phyloP scores from a whole-genome alignment of 306 rosid species.

The Vicia sativa region DNA sequence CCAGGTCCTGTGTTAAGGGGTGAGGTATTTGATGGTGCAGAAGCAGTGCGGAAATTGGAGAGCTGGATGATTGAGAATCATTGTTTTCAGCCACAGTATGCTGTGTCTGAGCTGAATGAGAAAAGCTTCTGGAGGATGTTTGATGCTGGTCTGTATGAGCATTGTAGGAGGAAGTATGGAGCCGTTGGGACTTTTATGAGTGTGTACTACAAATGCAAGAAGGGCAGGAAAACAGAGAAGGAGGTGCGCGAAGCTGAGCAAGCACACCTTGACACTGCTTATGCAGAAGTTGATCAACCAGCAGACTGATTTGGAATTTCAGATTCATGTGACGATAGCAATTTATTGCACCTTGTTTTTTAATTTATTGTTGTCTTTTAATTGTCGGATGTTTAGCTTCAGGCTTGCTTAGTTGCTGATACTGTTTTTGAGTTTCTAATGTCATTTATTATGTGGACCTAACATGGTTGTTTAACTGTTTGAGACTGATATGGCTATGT shows the following conservation, averaged over 20 bases:
- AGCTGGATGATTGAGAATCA: slow-evolving; percentile 87
- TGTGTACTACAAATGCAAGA: slow-evolving; percentile 94
- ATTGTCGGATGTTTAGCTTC: slow-evolving; percentile 30
- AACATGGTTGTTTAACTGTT: slow-evolving; percentile 35
- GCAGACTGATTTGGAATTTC: slow-evolving; percentile 43
- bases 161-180: slow-evolving; percentile 74
- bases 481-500: slow-evolving; percentile 29
- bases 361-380: slow-evolving; percentile 20
- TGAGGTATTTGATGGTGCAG: slow-evolving; percentile 83
- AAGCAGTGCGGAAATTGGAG: slow-evolving; percentile 83
- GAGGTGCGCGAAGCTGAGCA: slow-evolving; percentile 96
- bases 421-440: slow-evolving; percentile 32
- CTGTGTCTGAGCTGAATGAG: slow-evolving; percentile 89
- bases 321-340: slow-evolving; percentile 33
- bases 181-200: slow-evolving; percentile 96
- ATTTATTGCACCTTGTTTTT: slow-evolving; percentile 28
- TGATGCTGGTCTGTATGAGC: slow-evolving; percentile 80
- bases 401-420: slow-evolving; percentile 38
- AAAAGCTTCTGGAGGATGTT: slow-evolving; percentile 95
- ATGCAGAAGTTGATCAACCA: slow-evolving; percentile 73
- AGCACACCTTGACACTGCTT: slow-evolving; percentile 81
- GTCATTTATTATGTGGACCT: slow-evolving; percentile 39
- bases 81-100: slow-evolving; percentile 91
- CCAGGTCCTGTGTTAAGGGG: slow-evolving; percentile 96
- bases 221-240: slow-evolving; percentile 97